Evolutionary conservation across 2,329 filamentous ascomycete species (phyloP).

Genomic region (Colletotrichum filicis): DNA sequence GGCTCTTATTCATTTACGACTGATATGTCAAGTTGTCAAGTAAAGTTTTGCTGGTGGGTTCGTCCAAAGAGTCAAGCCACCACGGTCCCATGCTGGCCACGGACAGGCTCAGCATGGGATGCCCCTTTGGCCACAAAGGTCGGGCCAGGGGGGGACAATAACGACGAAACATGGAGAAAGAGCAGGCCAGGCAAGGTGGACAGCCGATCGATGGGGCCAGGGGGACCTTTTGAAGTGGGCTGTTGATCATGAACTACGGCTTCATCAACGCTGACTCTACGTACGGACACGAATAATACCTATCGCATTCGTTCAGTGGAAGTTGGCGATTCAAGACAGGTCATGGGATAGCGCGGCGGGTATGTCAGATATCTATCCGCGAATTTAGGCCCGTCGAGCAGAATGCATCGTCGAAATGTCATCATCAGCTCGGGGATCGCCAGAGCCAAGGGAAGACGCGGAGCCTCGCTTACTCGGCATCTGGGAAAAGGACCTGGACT

Average conservation of each 20-base stretch:
- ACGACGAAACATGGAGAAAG: conserved; percentile 28
- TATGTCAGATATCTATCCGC: background rate
- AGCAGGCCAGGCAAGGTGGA: background rate
- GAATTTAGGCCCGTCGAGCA: background rate
- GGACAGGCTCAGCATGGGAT: background rate
- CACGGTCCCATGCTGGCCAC: background rate
- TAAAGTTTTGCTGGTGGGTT: conserved; percentile 24
- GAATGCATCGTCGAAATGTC: background rate
- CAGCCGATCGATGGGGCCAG: conserved; percentile 24
- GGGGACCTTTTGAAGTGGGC: background rate
- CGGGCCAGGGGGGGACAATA: background rate
- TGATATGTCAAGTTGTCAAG: conserved; percentile 22
- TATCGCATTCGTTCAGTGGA: background rate
- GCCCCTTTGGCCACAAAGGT: background rate
- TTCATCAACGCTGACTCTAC: background rate
- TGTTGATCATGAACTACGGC: background rate
- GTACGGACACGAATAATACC: background rate
- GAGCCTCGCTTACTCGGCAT: background rate
- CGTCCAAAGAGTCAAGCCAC: background rate
- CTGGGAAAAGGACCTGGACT: background rate
- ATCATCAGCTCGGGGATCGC: background rate
- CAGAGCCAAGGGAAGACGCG: background rate
- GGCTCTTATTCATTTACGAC: conserved; percentile 8
- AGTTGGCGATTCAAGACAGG: background rate
- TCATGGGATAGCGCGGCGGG: background rate